phyloP scores from a whole-genome alignment of 2,329 filamentous ascomycete genomes.

The Zymoseptoria brevis region DNA sequence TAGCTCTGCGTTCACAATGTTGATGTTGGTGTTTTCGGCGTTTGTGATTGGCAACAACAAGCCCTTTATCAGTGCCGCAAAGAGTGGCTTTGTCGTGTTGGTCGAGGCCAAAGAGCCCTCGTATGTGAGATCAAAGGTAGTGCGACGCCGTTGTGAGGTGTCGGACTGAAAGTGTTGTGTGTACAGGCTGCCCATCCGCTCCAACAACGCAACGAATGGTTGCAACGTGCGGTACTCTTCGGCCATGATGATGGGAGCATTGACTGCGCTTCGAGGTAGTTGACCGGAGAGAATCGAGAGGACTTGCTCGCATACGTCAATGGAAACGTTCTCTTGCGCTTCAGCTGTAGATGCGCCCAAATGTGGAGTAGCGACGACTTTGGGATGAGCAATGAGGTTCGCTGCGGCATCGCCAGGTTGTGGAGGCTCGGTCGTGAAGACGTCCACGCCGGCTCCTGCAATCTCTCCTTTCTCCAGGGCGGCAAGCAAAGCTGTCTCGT shows the following conservation, averaged over 20 bases:
- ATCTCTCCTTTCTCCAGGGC: slow-evolving; percentile 65
- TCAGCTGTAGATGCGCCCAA: slow-evolving; percentile 72
- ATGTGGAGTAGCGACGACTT: slow-evolving; percentile 70
- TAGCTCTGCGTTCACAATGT: slow-evolving; percentile 73
- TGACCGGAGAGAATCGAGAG: slow-evolving; percentile 64
- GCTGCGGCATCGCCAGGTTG: slow-evolving; percentile 51
- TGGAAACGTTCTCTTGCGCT: slow-evolving; percentile 75
- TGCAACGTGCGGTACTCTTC: slow-evolving; percentile 72
- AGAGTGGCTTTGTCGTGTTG: slow-evolving; percentile 68
- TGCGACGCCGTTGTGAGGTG: slow-evolving; percentile 43
- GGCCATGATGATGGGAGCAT: slow-evolving; percentile 71
- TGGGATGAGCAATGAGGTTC: slow-evolving; percentile 58
- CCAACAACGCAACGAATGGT: slow-evolving; percentile 66
- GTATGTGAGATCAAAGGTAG: slow-evolving; percentile 68
- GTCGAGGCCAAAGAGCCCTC: slow-evolving; percentile 65
- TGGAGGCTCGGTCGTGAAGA: slow-evolving; percentile 65
- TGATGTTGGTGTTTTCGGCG: slow-evolving; percentile 62
- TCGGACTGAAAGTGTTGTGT: slow-evolving; percentile 59
- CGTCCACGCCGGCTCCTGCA: slow-evolving; percentile 69
- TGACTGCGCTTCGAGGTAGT: slow-evolving; percentile 62
- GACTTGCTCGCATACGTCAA: slow-evolving; percentile 76
- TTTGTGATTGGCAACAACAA: slow-evolving; percentile 62
- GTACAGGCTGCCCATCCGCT: slow-evolving; percentile 72
- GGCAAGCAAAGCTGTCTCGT: slow-evolving; percentile 63
- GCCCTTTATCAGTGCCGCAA: slow-evolving; percentile 71